Evolutionary conservation across 2,329 filamentous ascomycete genomes (phyloP).

Genomic region (Beauveria pseudobassiana): DNA sequence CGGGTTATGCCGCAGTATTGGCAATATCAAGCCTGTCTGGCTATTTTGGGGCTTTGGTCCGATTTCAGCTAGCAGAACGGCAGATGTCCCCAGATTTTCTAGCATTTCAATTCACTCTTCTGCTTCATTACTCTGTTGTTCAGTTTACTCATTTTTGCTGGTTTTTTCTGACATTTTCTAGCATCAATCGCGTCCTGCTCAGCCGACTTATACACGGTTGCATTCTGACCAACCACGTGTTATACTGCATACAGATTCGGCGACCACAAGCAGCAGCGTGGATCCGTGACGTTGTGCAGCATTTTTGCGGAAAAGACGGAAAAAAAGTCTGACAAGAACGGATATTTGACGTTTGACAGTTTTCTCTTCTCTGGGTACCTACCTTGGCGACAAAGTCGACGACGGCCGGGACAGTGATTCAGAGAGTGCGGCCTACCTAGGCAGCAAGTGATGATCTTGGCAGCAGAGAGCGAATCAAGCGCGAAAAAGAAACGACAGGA

Average conservation of each 20-base stretch:
- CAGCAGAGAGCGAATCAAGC: neutral
- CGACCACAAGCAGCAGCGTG: neutral
- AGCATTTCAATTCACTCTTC: neutral
- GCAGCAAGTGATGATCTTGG: slow-evolving; percentile 1
- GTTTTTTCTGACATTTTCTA: neutral
- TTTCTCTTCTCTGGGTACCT: neutral
- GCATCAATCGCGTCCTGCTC: neutral
- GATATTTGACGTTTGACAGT: neutral
- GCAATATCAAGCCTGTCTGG: neutral
- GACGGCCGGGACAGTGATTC: neutral
- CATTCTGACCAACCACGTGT: slow-evolving; percentile 12
- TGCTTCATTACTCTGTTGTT: neutral
- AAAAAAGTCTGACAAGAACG: neutral
- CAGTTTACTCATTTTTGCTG: neutral
- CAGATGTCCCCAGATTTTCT: neutral
- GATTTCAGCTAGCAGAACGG: neutral
- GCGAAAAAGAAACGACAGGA: neutral
- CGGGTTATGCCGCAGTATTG: neutral
- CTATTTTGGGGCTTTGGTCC: neutral
- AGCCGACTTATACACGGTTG: slow-evolving; percentile 5
- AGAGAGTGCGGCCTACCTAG: neutral
- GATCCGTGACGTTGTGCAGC: neutral
- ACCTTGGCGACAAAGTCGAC: neutral
- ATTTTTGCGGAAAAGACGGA: neutral
- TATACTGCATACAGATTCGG: slow-evolving; percentile 5